These are phyloP conservation scores for Fistulina hepatica DNA, from an alignment of 1,284 basidiomycete species.

Conservation along the genomic window DNA sequence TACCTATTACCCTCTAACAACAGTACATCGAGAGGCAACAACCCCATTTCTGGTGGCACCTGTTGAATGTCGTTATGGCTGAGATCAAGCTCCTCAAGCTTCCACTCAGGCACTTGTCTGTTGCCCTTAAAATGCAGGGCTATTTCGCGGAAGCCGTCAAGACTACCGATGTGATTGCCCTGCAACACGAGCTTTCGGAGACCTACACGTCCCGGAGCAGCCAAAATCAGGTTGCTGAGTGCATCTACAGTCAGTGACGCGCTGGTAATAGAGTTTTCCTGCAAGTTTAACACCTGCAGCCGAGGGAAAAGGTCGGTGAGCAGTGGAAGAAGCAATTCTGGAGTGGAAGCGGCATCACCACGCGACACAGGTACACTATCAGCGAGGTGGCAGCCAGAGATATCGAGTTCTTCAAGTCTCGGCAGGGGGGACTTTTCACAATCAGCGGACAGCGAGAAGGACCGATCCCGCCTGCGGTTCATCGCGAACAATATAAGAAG, in stretches of 20 bases:
- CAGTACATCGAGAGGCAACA: conserved; percentile 66
- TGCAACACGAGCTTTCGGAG: conserved; percentile 52
- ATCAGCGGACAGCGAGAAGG: conserved; percentile 42
- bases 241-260: conserved; percentile 35
- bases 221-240: conserved; percentile 40
- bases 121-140: conserved; percentile 55
- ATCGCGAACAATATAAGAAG: conserved; percentile 51
- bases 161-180: conserved; percentile 50
- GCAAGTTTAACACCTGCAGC: conserved; percentile 54
- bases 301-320: conserved; percentile 57
- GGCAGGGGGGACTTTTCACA: conserved; percentile 38
- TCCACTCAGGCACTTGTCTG: conserved; percentile 51
- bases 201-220: conserved; percentile 35
- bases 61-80: conserved; percentile 66
- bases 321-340: conserved; percentile 44
- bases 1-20: conserved; percentile 77
- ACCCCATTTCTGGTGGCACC: conserved; percentile 55
- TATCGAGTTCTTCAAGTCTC: conserved; percentile 52
- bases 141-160: conserved; percentile 50
- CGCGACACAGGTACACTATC: conserved; percentile 40
- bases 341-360: conserved; percentile 20
- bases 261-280: conserved; percentile 58
- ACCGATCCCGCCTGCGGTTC: conserved; percentile 53
- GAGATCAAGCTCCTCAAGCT: conserved; percentile 67
- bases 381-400: conserved; percentile 59